phyloP scores from a whole-genome alignment of 2,329 filamentous ascomycete species.

The Mollisiaceae sp. region DNA sequence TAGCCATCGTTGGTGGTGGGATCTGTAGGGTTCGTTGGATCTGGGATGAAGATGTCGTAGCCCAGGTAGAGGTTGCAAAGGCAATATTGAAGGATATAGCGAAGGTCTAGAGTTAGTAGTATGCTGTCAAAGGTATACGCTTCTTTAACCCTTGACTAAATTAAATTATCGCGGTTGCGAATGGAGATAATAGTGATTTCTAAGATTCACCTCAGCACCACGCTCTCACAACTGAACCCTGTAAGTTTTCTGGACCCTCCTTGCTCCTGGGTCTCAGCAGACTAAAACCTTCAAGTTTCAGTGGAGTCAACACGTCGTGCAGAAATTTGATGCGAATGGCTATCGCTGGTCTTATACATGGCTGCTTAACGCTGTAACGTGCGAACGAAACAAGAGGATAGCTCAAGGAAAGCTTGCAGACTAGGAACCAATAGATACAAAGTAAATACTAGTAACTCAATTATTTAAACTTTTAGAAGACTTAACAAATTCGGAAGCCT shows the following conservation, averaged over 20 bases:
- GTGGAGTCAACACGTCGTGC: background rate
- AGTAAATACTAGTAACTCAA: background rate
- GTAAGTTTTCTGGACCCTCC: background rate
- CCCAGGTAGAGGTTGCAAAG: background rate
- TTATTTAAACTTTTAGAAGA: background rate
- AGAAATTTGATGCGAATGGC: background rate
- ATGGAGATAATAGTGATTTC: background rate
- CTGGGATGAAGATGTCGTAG: background rate
- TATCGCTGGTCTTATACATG: background rate
- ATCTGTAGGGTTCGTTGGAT: background rate
- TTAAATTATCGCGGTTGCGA: too few species aligned
- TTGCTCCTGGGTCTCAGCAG: background rate
- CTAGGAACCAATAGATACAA: slow-evolving; percentile 1
- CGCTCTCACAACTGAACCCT: background rate
- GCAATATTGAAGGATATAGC: background rate
- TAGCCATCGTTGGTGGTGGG: background rate
- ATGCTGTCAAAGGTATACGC: background rate
- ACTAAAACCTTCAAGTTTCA: background rate
- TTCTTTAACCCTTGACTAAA: background rate
- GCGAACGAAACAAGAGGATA: background rate
- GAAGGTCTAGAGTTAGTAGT: background rate
- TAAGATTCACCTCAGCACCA: background rate
- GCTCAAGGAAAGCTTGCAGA: background rate
- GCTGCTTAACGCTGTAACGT: background rate
- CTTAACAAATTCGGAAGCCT: background rate